These are phyloP conservation scores for Xerocomellus amylosporus DNA, from an alignment of 768 basidiomycete species.

Conservation along the genomic window DNA sequence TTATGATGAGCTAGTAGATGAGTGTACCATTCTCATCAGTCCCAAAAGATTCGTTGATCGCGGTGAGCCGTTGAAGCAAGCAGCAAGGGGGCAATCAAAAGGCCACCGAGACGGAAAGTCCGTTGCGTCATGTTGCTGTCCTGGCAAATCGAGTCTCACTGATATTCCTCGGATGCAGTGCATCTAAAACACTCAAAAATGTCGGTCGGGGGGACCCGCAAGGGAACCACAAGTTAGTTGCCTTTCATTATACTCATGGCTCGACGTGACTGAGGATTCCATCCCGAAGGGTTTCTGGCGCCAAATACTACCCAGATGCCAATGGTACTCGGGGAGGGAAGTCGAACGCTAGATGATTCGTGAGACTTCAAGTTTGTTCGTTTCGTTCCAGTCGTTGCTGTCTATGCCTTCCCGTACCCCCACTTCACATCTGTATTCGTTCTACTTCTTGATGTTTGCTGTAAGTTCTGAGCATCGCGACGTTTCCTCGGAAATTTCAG, in stretches of 20 bases:
- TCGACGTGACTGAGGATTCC: neutral
- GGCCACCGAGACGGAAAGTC: neutral
- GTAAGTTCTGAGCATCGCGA: too few species aligned
- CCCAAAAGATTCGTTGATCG: conserved; percentile 5
- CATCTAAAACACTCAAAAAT: fast-evolving
- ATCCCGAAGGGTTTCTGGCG: neutral
- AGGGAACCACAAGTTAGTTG: neutral
- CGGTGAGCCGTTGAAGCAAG: neutral
- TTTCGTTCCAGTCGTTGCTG: neutral
- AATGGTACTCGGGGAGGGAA: too few species aligned
- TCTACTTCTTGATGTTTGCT: neutral
- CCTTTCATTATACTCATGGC: neutral
- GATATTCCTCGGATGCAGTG: neutral
- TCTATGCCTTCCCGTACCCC: too few species aligned
- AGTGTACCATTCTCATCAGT: neutral
- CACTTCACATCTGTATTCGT: neutral
- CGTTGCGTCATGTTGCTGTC: neutral
- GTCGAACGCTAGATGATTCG: neutral
- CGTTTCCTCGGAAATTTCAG: too few species aligned
- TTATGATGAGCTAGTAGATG: neutral
- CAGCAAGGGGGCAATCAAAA: too few species aligned
- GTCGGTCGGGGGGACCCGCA: neutral
- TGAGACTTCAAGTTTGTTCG: neutral
- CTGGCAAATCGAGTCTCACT: neutral
- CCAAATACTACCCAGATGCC: neutral